These are phyloP conservation scores for Mycena rebaudengoi DNA, from an alignment of 768 basidiomycete genomes.

Conservation along the genomic window DNA sequence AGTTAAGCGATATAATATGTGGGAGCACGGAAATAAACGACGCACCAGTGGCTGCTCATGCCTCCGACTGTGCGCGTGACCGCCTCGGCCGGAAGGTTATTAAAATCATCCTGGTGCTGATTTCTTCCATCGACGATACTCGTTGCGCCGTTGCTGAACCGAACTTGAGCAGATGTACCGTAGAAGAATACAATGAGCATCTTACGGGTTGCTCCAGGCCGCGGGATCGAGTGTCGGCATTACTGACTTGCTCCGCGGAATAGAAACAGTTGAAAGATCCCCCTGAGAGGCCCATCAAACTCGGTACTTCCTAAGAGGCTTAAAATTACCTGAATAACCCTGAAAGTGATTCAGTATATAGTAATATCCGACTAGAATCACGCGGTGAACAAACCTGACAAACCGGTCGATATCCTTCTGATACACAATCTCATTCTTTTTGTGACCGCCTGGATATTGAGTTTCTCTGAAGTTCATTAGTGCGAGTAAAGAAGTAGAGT, in stretches of 20 bases:
- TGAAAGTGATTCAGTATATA: background rate
- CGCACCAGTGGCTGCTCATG: slow-evolving; percentile 1
- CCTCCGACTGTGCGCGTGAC: slow-evolving; percentile 6
- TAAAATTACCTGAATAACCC: slow-evolving; percentile 1
- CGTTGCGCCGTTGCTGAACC: background rate
- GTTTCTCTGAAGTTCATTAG: background rate
- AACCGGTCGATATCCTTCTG: slow-evolving; percentile 46
- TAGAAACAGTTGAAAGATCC: slow-evolving; percentile 3
- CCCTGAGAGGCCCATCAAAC: background rate
- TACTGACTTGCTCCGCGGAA: background rate
- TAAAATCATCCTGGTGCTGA: background rate
- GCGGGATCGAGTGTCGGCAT: slow-evolving; percentile 1
- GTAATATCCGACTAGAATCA: background rate
- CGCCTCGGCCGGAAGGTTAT: slow-evolving; percentile 7
- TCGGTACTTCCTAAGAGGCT: background rate
- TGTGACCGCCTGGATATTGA: slow-evolving; percentile 24
- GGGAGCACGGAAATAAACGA: no score
- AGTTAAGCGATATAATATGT: no score
- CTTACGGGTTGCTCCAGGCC: background rate
- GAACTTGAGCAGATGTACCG: background rate
- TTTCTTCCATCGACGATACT: slow-evolving; percentile 1
- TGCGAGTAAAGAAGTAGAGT: background rate
- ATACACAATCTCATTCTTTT: slow-evolving; percentile 44
- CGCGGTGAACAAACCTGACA: slow-evolving; percentile 17
- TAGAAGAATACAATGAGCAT: background rate